These are phyloP conservation scores for Xylariaceae sp. DNA, from an alignment of 2,329 filamentous ascomycete species.

Conservation along the genomic window DNA sequence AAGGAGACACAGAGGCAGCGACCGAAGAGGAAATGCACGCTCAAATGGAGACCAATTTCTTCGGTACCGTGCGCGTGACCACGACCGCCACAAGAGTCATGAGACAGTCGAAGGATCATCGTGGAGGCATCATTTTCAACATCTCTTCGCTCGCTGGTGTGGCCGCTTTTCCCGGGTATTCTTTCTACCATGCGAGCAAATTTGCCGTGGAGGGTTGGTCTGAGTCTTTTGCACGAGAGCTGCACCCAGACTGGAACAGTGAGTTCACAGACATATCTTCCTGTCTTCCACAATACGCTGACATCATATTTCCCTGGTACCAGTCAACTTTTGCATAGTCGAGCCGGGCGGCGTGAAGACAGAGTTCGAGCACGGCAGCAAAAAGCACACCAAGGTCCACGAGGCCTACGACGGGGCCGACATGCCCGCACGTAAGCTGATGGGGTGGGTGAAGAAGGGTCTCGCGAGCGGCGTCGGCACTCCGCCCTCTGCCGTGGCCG, in stretches of 20 bases:
- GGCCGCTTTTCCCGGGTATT: conserved; percentile 11
- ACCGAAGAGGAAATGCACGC: conserved; percentile 14
- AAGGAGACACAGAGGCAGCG: conserved; percentile 12
- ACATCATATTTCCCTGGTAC: background rate
- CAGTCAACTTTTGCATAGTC: conserved; percentile 16
- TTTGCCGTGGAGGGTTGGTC: conserved; percentile 17
- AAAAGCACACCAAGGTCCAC: conserved; percentile 11
- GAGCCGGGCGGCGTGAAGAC: conserved; percentile 17
- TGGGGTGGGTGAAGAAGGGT: conserved; percentile 13
- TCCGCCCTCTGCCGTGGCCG: conserved; percentile 10
- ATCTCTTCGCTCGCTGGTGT: conserved; percentile 17
- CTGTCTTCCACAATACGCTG: background rate
- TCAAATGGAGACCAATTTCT: conserved; percentile 18
- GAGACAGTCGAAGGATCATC: conserved; percentile 3
- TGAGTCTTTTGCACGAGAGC: conserved; percentile 16
- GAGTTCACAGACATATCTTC: background rate
- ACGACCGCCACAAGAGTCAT: conserved; percentile 9
- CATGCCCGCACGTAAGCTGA: conserved; percentile 14
- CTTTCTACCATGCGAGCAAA: conserved; percentile 18
- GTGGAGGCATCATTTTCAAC: conserved; percentile 16
- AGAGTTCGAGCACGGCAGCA: conserved; percentile 15
- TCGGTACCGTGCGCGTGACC: conserved; percentile 12
- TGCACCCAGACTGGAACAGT: conserved; percentile 18
- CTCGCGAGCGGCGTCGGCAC: conserved; percentile 3
- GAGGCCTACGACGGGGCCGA: conserved; percentile 11